Percentiles rank a stretch among this genome's conserved stretches.
Evolutionary conservation across 2,329 filamentous ascomycete species (phyloP).

Genomic region (Scolecobasidium constrictum): DNA sequence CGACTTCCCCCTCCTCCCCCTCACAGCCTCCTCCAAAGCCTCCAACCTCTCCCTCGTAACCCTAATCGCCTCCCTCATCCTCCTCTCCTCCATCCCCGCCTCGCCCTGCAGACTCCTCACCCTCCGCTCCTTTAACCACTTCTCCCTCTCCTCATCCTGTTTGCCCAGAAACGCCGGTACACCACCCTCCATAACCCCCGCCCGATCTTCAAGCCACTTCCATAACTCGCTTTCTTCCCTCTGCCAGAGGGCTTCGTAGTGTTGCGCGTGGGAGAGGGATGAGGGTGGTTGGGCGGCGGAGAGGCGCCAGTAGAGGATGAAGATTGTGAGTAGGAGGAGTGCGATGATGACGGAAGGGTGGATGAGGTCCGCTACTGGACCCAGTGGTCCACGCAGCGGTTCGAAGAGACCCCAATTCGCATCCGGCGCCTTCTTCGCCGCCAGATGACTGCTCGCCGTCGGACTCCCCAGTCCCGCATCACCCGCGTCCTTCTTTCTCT

Average conservation of each 20-base stretch:
- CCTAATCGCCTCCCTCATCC: constrained; percentile 69
- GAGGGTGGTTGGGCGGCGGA: constrained; percentile 26
- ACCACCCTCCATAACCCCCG: constrained; percentile 55
- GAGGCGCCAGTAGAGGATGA: constrained; percentile 61
- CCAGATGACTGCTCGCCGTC: not conserved
- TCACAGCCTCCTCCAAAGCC: constrained; percentile 63
- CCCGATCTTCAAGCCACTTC: constrained; percentile 85
- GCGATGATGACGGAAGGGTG: constrained; percentile 69
- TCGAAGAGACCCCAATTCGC: constrained; percentile 72
- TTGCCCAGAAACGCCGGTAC: constrained; percentile 26
- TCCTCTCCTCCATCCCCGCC: constrained; percentile 53
- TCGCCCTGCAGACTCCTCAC: constrained; percentile 46
- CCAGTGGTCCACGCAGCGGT: constrained; percentile 41
- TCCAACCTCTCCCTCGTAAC: constrained; percentile 78
- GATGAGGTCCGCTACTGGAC: constrained; percentile 40
- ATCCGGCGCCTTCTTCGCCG: constrained; percentile 10
- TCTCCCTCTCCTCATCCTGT: constrained; percentile 15
- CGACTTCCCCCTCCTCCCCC: constrained; percentile 34
- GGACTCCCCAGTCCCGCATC: not conserved
- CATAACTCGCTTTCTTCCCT: constrained; percentile 80
- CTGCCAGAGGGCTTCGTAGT: constrained; percentile 90
- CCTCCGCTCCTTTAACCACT: constrained; percentile 32
- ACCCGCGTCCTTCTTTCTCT: constrained; percentile 15
- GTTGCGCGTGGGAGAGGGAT: constrained; percentile 33
- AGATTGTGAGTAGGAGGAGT: constrained; percentile 60